Conservation (phyloP, 495 filamentous ascomycete species). For the Chaetomium fimeti region DNA sequence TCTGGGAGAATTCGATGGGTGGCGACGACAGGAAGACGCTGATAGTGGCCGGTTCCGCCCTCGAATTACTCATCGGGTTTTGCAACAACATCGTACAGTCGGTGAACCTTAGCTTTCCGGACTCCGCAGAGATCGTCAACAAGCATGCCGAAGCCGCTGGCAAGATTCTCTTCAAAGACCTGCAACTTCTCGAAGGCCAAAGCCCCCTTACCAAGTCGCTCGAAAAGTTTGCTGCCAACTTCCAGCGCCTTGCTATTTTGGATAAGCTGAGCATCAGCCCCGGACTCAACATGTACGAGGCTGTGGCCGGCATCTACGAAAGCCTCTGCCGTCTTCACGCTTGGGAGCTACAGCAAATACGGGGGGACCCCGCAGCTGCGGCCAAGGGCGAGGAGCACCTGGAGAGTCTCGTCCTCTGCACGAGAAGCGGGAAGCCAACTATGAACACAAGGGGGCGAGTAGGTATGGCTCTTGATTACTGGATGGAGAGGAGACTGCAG, state of each 20-base stretch:
- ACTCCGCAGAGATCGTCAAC: constrained; percentile 47
- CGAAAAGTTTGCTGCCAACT: constrained; percentile 71
- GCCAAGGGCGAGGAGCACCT: constrained; percentile 52
- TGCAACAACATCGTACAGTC: constrained; percentile 51
- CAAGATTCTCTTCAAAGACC: constrained; percentile 55
- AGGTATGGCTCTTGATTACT: constrained; percentile 82
- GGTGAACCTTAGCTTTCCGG: constrained; percentile 47
- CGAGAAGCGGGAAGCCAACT: constrained; percentile 69
- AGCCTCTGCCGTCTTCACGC: constrained; percentile 63
- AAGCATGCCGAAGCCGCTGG: constrained; percentile 51
- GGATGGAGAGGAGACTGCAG: constrained; percentile 63
- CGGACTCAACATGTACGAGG: constrained; percentile 83
- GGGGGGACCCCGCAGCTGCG: constrained; percentile 48
- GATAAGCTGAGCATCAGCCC: constrained; percentile 74
- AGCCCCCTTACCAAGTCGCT: constrained; percentile 60
- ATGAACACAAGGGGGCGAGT: constrained; percentile 72
- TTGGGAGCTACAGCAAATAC: constrained; percentile 63
- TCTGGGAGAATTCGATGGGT: constrained; percentile 61
- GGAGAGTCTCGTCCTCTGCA: constrained; percentile 58
- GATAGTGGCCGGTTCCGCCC: constrained; percentile 65
- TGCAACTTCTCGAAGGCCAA: constrained; percentile 46
- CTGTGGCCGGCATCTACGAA: constrained; percentile 73
- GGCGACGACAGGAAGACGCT: constrained; percentile 53
- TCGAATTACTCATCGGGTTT: constrained; percentile 57
- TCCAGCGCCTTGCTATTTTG: constrained; percentile 72